A percentile compares a stretch with the other conserved stretches of the same genome.
Conservation (phyloP, 1,139 yeast species). For the Nematodospora anomalae region DNA sequence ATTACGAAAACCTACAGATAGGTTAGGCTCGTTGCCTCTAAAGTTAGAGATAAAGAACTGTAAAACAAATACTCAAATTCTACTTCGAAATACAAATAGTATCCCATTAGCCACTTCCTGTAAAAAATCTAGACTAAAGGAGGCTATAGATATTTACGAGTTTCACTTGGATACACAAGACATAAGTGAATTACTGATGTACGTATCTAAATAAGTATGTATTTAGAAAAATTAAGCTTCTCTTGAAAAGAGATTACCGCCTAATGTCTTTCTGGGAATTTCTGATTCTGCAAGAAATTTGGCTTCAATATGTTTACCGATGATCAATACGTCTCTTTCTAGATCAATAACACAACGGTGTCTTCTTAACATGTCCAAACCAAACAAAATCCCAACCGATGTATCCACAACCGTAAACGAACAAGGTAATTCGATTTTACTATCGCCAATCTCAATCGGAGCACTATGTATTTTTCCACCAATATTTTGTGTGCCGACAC, state of each 20-base stretch:
- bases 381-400: constrained; percentile 64
- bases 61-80: constrained; percentile 31
- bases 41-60: constrained; percentile 28
- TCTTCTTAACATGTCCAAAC: constrained; percentile 81
- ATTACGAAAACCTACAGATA: constrained; percentile 26
- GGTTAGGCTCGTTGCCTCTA: constrained; percentile 21
- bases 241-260: constrained; percentile 16
- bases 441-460: constrained; percentile 73
- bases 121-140: constrained; percentile 51
- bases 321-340: constrained; percentile 60
- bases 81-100: constrained; percentile 30
- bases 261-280: constrained; percentile 48
- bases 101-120: constrained; percentile 70
- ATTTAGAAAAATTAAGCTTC: constrained; percentile 7
- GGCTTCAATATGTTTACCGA: constrained; percentile 70
- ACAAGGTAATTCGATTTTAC: constrained; percentile 59
- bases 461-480: constrained; percentile 88
- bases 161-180: neutral
- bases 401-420: constrained; percentile 81
- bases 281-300: constrained; percentile 74
- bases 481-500: constrained; percentile 83
- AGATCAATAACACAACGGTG: constrained; percentile 85
- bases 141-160: constrained; percentile 9
- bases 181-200: neutral
- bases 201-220: neutral